Percentiles rank a stretch among this genome's conserved stretches.
Evolutionary conservation across 345 rosid genomes (phyloP).

Genomic region (Citrus unshiu): DNA sequence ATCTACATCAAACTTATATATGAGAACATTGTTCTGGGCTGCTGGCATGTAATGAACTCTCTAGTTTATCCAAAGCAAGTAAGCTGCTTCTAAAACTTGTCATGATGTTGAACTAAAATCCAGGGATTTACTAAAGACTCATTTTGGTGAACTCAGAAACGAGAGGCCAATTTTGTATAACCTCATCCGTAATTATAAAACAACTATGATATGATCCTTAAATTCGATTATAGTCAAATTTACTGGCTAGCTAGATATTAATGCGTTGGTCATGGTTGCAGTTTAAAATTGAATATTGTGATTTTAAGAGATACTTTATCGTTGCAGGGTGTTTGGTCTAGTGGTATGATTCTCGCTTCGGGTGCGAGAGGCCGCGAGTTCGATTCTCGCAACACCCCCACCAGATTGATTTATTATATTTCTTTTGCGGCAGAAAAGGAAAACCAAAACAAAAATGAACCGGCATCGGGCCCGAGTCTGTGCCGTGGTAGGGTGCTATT

Average conservation of each 20-base stretch:
- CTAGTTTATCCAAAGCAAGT: too few relatives aligned
- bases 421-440: too few relatives aligned
- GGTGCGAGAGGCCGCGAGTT: constrained; percentile 97
- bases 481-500: constrained; percentile 55
- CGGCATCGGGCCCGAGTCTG: constrained; percentile 33
- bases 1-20: background rate
- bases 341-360: constrained; percentile 99
- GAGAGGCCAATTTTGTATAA: too few relatives aligned
- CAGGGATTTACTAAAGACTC: background rate
- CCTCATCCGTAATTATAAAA: too few relatives aligned
- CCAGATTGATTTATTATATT: background rate
- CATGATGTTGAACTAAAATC: background rate
- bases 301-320: too few relatives aligned
- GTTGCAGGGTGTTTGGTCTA: constrained; percentile 70
- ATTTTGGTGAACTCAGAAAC: background rate
- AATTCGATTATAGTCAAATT: too few relatives aligned
- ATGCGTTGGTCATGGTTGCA: too few relatives aligned
- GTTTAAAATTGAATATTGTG: accelerated
- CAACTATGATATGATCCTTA: too few relatives aligned
- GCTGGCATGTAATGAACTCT: too few relatives aligned
- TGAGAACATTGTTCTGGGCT: too few relatives aligned
- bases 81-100: too few relatives aligned
- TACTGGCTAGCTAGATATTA: too few relatives aligned
- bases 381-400: constrained; percentile 89
- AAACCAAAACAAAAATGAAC: background rate